phyloP scores from a whole-genome alignment of 331 rosid species.

The Quercus phellos region DNA sequence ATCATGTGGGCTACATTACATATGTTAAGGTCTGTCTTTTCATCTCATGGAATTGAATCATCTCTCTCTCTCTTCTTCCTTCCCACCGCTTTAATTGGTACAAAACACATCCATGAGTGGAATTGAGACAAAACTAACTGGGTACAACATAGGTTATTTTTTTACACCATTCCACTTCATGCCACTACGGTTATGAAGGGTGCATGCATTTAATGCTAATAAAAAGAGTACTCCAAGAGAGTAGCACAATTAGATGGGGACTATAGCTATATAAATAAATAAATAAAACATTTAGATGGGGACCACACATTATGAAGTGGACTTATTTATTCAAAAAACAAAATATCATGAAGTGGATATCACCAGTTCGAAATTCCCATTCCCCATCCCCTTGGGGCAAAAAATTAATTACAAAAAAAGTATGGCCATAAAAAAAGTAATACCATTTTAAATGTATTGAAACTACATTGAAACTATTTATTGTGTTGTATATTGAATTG shows the following conservation, averaged over 20 bases:
- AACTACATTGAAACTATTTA: neutral
- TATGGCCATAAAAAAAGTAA: neutral
- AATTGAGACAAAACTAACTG: neutral
- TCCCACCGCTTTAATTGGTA: neutral
- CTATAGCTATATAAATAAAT: too few relatives aligned
- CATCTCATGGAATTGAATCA: neutral
- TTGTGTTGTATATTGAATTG: neutral
- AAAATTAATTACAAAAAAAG: too few relatives aligned
- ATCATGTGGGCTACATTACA: neutral
- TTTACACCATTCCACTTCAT: neutral
- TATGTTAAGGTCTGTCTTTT: neutral
- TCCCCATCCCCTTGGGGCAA: too few relatives aligned
- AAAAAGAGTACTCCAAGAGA: neutral
- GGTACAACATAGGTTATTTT: neutral
- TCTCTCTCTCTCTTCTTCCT: neutral
- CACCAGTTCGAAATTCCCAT: too few relatives aligned
- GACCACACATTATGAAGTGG: too few relatives aligned
- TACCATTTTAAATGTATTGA: neutral
- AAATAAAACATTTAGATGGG: too few relatives aligned
- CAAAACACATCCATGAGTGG: neutral
- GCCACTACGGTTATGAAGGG: neutral
- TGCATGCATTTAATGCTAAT: neutral
- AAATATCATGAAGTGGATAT: too few relatives aligned
- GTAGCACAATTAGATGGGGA: too few relatives aligned
- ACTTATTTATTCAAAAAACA: too few relatives aligned